Evolutionary conservation across 768 basidiomycete genomes (phyloP).

Genomic region (Tulasnella sp.): DNA sequence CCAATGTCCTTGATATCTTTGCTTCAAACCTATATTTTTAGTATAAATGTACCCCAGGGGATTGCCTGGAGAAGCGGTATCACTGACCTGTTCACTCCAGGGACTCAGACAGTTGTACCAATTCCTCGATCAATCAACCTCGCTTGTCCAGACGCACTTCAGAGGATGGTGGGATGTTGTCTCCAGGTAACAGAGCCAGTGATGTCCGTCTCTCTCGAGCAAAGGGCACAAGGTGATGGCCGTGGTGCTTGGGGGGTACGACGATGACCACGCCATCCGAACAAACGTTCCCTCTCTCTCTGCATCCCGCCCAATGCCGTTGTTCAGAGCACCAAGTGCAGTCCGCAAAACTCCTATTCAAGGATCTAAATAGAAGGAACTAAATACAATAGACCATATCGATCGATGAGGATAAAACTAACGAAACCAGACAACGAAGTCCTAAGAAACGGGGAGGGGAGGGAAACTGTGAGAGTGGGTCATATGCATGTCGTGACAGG

Average conservation of each 20-base stretch:
- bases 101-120: too few relatives aligned
- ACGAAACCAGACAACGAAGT: not conserved
- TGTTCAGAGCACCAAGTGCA: not conserved
- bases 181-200: not conserved
- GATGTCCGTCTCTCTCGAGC: not conserved
- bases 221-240: not conserved
- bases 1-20: too few relatives aligned
- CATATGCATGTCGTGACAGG: not conserved
- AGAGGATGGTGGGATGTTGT: not conserved
- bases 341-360: not conserved
- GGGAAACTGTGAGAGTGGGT: not conserved
- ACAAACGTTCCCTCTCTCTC: too few relatives aligned
- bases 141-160: not conserved
- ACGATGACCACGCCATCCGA: not conserved
- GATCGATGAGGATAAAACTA: not conserved
- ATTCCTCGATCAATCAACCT: not conserved
- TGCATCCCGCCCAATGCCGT: too few relatives aligned
- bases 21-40: too few relatives aligned
- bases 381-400: not conserved
- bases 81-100: too few relatives aligned
- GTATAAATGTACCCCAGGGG: too few relatives aligned
- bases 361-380: slow-evolving; percentile 1
- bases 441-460: not conserved
- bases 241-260: not conserved
- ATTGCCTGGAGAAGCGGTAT: too few relatives aligned